Conservation (phyloP, 2,329 filamentous ascomycete species). For the Knoxdaviesia proteae region DNA sequence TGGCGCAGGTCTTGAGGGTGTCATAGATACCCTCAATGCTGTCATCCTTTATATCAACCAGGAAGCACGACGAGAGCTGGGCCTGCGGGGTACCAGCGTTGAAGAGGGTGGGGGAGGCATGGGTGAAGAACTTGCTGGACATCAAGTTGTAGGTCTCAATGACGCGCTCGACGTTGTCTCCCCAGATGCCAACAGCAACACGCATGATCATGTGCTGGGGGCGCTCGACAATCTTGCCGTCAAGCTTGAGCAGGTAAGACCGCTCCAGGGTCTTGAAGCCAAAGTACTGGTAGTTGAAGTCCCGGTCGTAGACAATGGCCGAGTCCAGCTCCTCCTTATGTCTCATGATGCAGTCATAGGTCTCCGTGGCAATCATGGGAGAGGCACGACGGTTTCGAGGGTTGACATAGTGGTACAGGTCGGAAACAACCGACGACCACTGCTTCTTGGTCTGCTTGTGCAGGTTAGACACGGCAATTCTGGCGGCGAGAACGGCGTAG, state of each 20-base stretch:
- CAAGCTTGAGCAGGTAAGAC: conserved; percentile 86
- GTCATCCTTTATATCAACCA: conserved; percentile 98
- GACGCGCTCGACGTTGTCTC: conserved; percentile 80
- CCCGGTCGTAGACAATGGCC: conserved; percentile 94
- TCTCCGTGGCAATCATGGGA: conserved; percentile 86
- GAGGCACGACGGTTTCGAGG: conserved; percentile 67
- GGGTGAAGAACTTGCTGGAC: conserved; percentile 97
- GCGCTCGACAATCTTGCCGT: conserved; percentile 90
- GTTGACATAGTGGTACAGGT: conserved; percentile 92
- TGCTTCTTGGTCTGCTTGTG: conserved; percentile 99
- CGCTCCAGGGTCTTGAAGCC: conserved; percentile 98
- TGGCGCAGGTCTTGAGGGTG: conserved; percentile 94
- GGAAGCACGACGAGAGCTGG: conserved; percentile 93
- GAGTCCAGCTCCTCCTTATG: conserved; percentile 96
- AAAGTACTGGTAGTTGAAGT: conserved; percentile 99
- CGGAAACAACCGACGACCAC: conserved; percentile 84
- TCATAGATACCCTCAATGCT: conserved; percentile 99
- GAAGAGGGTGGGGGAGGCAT: conserved; percentile 94
- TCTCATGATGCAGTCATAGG: conserved; percentile 83
- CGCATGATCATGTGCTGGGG: conserved; percentile 99
- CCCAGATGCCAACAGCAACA: conserved; percentile 92
- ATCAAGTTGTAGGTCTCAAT: conserved; percentile 98
- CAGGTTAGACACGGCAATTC: conserved; percentile 96
- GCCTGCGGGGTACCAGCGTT: conserved; percentile 89
- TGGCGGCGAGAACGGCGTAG: conserved; percentile 93